Evolutionary conservation across 1,284 basidiomycete species (phyloP), one percentile per base, ranked within the genome.

Genomic region (Ceratobasidium sp.): DNA sequence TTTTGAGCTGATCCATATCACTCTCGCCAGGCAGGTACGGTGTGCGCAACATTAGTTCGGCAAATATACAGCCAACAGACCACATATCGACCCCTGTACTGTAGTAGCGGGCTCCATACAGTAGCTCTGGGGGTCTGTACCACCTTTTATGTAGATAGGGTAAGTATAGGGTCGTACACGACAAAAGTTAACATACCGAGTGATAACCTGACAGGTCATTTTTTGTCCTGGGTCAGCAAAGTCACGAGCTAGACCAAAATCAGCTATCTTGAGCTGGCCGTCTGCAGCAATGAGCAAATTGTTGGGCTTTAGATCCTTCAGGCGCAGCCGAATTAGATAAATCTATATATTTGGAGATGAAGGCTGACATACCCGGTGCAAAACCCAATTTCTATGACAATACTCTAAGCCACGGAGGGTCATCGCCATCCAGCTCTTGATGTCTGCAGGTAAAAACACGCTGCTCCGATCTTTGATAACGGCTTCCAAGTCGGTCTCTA

Each of bases 361-460:
- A 64, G 57, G 29, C 51, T 48, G 11, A 84, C 88, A 75, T 80
- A 98, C 97, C 73, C 98, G 90, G 84, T 99, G 98, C 50, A 99
- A 84, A 66, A 99, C 90, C 81, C 92, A 97, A 81, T 97, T 95
- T 62, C 96, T 86, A 82, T 99, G 98, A 79, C 97, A 99, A 82
- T 98, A 99, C 82, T 99, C 97, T 24, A 99, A 87, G 0, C 98
- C 98, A 53, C 96, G 90, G 79, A 98, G 91, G 0, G 94, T 95
- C 98, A 99, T 99, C 19, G 94, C 94, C 90, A 98, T 96, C 98
- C 98, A 99, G 79, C 93, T 93, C 84, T 99, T 99, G 84, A 99
- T 97, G 82, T 99, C 97, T 0, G 94, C 94, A 7, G 95, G 94
- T 27, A 96, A 87, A 82, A 99, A 99, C 45, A 98, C 93, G 64